Base-by-base conservation (phyloP, 2,329 filamentous ascomycete species). In the Aspergillus sp. region DNA sequence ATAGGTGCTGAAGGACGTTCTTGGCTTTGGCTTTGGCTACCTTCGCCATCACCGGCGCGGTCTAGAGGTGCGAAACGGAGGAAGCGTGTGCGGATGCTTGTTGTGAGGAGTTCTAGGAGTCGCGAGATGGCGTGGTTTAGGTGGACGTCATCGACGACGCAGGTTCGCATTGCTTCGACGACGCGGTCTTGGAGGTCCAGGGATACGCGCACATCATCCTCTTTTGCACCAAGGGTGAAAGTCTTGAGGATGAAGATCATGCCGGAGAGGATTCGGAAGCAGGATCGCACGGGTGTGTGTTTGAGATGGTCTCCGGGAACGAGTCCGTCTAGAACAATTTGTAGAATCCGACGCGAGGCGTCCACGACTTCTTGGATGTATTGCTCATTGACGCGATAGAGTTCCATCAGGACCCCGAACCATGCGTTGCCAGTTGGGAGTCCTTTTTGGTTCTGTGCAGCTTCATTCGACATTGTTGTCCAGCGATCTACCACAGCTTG, bases 401-500 rank as follows among this genome's bases (percentile, higher is more conserved):
- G 59, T 43, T 71, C 69, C 61, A 72, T 71, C 35, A 72, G 57
- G 20, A 67, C 64, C 15, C 64, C 60, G 48, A 70, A 67, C 41
- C 66, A 69, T 13, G 61, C 62, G 25, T 54, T 65, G 15, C 61
- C 60, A 9, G 67, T 58, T 9, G 63, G 53, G 10, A 60, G 52
- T 4, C 59, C 62, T 9, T 52, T 53, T 23, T 65, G 62, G 6
- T 55, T 55, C 49, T 66, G 61, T 5, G 62, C 49, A 57, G 69
- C 62, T 48, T 70, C 65, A 45, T 66, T 69, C 7, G 70, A 69
- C 61, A 90, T 86, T 51, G 80, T 90, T 5, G 89, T 91, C 69
- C 88, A 95, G 51, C 90, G 82, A 68, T 96, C 91, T 5, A 97
- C 89, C 3, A 97, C 90, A 19, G 93, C 93, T 70, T 98, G 93